Base-by-base conservation (phyloP, 1,139 yeast genomes). In the Hyphopichia burtonii region DNA sequence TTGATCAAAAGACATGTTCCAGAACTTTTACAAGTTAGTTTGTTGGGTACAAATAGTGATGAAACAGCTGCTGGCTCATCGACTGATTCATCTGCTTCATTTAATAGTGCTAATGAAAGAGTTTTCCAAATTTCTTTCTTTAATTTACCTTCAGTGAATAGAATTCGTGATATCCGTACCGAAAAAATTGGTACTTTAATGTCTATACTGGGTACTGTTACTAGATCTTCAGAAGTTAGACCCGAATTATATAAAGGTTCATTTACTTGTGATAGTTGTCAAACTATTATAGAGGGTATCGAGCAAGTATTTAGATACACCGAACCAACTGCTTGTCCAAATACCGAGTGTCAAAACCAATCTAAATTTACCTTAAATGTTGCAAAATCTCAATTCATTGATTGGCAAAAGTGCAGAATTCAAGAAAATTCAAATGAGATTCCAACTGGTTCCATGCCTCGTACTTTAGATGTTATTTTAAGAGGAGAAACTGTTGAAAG, bases 371-470 rank as follows among this genome's bases (percentile, higher is more conserved):
- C 95, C 0, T 68, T 94, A 44, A 84, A 87, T 54, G 83, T 91
- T 16, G 64, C 87, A 23, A 89, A 90, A 62, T 88, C 96, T 0
- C 89, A 84, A 49, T 93, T 93, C 56, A 76, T 89, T 48, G 99
- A 93, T 70, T 93, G 99, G 99, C 99, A 93, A 65, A 86, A 88
- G 53, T 95, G 91, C 19, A 78, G 99, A 52, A 86, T 93, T 47
- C 99, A 93, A 62, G 99, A 93, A 61, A 94, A 93, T 58, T 82
- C 98, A 14, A 86, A 77, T 54, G 99, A 93, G 65, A 93, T 93
- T 45, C 99, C 99, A 22, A 90, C 97, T 0, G 99, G 99, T 25
- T 89, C 97, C 2, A 93, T 93, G 99, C 99, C 99, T 31, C 80
- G 99, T 62, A 93, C 98, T 9, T 68, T 93, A 52, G 99, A 93